These are phyloP conservation scores for Acacia crassicarpa DNA, from an alignment of 306 rosid genomes.

Conservation along the genomic window DNA sequence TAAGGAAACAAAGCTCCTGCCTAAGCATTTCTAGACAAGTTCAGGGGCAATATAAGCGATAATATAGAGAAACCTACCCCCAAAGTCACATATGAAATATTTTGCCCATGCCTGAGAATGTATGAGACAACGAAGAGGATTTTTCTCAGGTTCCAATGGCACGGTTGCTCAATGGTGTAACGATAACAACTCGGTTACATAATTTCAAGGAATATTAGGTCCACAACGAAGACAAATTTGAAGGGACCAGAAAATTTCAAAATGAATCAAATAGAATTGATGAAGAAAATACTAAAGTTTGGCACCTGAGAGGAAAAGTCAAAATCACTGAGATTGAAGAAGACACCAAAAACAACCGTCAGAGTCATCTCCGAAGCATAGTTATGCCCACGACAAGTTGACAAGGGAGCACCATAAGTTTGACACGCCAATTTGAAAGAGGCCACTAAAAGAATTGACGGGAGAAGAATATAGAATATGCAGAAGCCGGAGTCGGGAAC, in stretches of 20 bases:
- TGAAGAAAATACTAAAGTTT: slow-evolving; percentile 25
- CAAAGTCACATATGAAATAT: slow-evolving; percentile 23
- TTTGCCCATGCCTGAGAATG: slow-evolving; percentile 26
- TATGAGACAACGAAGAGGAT: slow-evolving; percentile 13
- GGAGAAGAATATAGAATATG: slow-evolving; percentile 13
- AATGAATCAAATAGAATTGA: slow-evolving; percentile 9
- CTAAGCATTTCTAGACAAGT: slow-evolving; percentile 53
- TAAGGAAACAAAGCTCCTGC: slow-evolving; percentile 37
- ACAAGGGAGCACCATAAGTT: slow-evolving; percentile 28
- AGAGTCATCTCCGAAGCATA: slow-evolving; percentile 31
- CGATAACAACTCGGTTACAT: slow-evolving; percentile 21
- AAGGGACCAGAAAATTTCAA: not conserved
- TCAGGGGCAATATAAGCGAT: slow-evolving; percentile 23
- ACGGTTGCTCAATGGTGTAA: not conserved
- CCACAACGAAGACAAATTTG: slow-evolving; percentile 21
- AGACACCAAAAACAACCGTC: slow-evolving; percentile 37
- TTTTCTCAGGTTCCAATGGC: slow-evolving; percentile 11
- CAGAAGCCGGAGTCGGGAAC: slow-evolving; percentile 12
- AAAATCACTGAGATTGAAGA: slow-evolving; percentile 40
- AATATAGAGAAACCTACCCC: slow-evolving; percentile 6
- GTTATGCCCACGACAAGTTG: slow-evolving; percentile 25
- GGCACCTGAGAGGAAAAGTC: slow-evolving; percentile 49
- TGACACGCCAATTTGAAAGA: slow-evolving; percentile 17
- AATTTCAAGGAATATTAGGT: slow-evolving; percentile 35
- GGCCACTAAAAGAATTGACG: not conserved